Evolutionary conservation across 2,329 filamentous ascomycete genomes (phyloP).

Genomic region (Pestalotiopsis sp.): DNA sequence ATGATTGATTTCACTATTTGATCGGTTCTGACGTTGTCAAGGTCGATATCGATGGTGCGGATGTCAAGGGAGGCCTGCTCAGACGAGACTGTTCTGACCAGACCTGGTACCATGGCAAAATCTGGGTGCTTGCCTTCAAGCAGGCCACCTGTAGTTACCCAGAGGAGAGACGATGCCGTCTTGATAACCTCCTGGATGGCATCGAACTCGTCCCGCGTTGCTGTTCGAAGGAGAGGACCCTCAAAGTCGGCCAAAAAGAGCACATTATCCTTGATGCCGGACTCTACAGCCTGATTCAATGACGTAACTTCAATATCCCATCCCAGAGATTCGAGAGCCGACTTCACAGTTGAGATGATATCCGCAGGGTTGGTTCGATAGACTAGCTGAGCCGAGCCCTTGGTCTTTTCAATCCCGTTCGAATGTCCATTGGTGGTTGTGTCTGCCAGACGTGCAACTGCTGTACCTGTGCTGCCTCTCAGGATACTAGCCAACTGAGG

Average conservation of each 20-base stretch:
- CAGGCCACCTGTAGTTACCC: conserved; percentile 28
- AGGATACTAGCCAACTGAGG: too few species aligned
- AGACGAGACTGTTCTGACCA: conserved; percentile 22
- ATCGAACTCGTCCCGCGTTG: conserved; percentile 26
- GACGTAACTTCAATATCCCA: too few species aligned
- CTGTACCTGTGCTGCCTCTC: too few species aligned
- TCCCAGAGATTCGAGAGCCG: too few species aligned
- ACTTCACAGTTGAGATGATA: too few species aligned
- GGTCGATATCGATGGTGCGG: conserved; percentile 23
- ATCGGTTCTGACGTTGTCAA: conserved; percentile 14
- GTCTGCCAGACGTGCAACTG: too few species aligned
- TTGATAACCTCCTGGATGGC: conserved; percentile 26
- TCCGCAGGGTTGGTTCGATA: too few species aligned
- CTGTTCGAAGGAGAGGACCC: conserved; percentile 25
- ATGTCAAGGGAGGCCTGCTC: conserved; percentile 29
- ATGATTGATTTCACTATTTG: conserved; percentile 17
- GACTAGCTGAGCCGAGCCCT: too few species aligned
- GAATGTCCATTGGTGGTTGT: too few species aligned
- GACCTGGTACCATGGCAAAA: conserved; percentile 26
- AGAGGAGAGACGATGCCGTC: conserved; percentile 26
- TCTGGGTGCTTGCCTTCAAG: conserved; percentile 25
- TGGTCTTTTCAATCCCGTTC: too few species aligned
- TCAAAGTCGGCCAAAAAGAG: conserved; percentile 31
- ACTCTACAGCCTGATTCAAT: too few species aligned
- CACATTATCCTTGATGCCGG: conserved; percentile 19